Conservation (phyloP, 2,329 filamentous ascomycete genomes). For the Hymenoscyphus fructigenus region DNA sequence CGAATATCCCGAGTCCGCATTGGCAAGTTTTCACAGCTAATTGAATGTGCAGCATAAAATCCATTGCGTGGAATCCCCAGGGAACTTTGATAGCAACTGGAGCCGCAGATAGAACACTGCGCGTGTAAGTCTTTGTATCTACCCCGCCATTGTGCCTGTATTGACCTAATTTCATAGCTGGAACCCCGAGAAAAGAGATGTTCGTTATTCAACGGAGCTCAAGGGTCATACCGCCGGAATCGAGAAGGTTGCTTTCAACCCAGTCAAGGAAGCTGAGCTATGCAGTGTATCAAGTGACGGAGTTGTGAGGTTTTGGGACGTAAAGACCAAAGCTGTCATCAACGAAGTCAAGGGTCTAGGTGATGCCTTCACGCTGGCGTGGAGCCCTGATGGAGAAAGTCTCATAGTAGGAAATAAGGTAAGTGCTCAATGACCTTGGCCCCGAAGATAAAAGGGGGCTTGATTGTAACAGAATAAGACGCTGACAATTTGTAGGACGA, state of each 20-base stretch:
- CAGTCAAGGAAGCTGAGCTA: conserved; percentile 72
- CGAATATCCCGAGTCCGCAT: not conserved
- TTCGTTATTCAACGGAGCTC: conserved; percentile 74
- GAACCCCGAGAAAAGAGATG: conserved; percentile 75
- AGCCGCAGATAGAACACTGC: conserved; percentile 65
- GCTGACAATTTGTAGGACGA: conserved; percentile 49
- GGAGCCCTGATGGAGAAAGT: conserved; percentile 69
- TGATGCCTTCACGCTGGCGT: conserved; percentile 69
- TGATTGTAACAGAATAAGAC: not conserved
- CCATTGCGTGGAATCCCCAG: conserved; percentile 85
- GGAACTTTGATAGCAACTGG: conserved; percentile 84
- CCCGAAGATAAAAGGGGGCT: not conserved
- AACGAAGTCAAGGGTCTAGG: conserved; percentile 68
- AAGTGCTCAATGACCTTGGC: conserved; percentile 37
- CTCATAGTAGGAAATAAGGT: conserved; percentile 75
- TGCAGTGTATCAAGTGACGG: conserved; percentile 74
- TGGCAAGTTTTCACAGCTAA: not conserved
- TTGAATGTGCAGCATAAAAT: conserved; percentile 57
- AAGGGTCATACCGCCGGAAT: conserved; percentile 65
- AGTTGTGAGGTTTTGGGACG: conserved; percentile 77
- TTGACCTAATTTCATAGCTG: conserved; percentile 44
- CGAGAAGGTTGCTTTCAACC: conserved; percentile 77
- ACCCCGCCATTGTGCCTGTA: conserved; percentile 1
- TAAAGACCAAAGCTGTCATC: conserved; percentile 67
- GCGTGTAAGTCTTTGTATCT: conserved; percentile 47